Conservation (phyloP, 2,329 filamentous ascomycete species). For the Scortechinia acanthostroma region DNA sequence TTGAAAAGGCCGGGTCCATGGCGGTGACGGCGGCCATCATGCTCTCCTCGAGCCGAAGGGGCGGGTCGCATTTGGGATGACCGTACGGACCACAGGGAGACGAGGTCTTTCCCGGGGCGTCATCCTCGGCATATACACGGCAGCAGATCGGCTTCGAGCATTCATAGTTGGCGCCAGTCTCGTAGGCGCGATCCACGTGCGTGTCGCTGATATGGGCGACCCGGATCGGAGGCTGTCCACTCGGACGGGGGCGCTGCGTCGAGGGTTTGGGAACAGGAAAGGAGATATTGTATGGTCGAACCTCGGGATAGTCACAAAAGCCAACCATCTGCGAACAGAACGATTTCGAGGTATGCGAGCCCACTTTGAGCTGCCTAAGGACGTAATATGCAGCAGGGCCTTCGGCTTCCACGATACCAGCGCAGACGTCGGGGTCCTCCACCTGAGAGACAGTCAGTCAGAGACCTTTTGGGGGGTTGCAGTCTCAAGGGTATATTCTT, state of each 20-base stretch:
- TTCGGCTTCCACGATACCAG: neutral
- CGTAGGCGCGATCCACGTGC: conserved; percentile 46
- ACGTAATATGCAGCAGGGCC: neutral
- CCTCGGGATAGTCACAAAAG: neutral
- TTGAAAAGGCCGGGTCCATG: conserved; percentile 35
- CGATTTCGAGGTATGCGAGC: neutral
- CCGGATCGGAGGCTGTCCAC: conserved; percentile 35
- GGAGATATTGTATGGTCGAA: neutral
- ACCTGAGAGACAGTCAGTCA: too few species aligned
- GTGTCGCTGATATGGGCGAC: conserved; percentile 54
- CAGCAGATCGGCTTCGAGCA: conserved; percentile 55
- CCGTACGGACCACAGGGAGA: conserved; percentile 42
- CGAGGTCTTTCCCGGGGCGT: conserved; percentile 36
- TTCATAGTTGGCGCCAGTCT: conserved; percentile 20
- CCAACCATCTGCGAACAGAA: neutral
- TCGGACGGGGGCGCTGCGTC: conserved; percentile 20
- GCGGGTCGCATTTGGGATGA: conserved; percentile 43
- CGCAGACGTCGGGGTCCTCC: neutral
- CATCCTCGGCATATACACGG: conserved; percentile 35
- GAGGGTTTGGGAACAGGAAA: neutral
- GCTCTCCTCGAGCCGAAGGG: conserved; percentile 40
- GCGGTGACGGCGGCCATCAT: conserved; percentile 21
- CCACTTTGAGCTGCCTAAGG: neutral
- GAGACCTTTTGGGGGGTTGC: neutral
- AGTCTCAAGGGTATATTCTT: neutral